phyloP scores from a whole-genome alignment of 495 filamentous ascomycete genomes.

The Aspergillus sparsus region DNA sequence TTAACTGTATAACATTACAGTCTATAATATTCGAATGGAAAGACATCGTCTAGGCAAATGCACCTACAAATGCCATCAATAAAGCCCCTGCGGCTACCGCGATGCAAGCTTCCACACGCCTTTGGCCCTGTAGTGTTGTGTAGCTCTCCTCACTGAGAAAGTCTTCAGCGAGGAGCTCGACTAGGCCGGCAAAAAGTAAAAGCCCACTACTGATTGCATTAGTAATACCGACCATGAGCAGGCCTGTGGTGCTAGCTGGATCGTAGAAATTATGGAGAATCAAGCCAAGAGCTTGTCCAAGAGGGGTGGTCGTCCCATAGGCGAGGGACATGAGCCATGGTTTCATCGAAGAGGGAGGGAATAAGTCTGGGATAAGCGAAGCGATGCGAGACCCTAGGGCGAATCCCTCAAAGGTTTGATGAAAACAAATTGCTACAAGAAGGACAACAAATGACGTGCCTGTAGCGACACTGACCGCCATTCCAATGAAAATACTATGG shows the following conservation, averaged over 20 bases:
- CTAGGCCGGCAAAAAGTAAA: conserved; percentile 86
- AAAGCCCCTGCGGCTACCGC: conserved; percentile 74
- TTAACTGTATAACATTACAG: conserved; percentile 18
- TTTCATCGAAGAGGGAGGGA: conserved; percentile 50
- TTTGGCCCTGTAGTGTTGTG: conserved; percentile 64
- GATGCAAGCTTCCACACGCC: conserved; percentile 71
- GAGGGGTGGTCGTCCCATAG: conserved; percentile 86
- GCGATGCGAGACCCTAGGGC: conserved; percentile 75
- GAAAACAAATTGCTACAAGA: conserved; percentile 78
- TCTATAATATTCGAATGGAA: conserved; percentile 6
- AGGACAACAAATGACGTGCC: conserved; percentile 78
- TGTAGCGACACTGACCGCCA: conserved; percentile 82
- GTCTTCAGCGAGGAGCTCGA: conserved; percentile 90
- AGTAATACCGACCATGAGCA: conserved; percentile 90
- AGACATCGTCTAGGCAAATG: conserved; percentile 64
- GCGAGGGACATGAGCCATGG: conserved; percentile 97
- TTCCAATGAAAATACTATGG: conserved; percentile 86
- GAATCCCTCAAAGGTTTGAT: conserved; percentile 81
- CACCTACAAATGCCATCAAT: conserved; percentile 87
- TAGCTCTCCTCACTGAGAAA: conserved; percentile 91
- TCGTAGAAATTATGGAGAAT: conserved; percentile 82
- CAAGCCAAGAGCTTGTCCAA: conserved; percentile 88
- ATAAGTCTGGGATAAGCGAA: conserved; percentile 57
- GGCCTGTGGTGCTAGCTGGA: conserved; percentile 73
- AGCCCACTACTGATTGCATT: conserved; percentile 88